A percentile compares a stretch with the other conserved stretches of the same genome.
Evolutionary conservation across 768 basidiomycete species (phyloP).

Genomic region (Boletus patriciae): DNA sequence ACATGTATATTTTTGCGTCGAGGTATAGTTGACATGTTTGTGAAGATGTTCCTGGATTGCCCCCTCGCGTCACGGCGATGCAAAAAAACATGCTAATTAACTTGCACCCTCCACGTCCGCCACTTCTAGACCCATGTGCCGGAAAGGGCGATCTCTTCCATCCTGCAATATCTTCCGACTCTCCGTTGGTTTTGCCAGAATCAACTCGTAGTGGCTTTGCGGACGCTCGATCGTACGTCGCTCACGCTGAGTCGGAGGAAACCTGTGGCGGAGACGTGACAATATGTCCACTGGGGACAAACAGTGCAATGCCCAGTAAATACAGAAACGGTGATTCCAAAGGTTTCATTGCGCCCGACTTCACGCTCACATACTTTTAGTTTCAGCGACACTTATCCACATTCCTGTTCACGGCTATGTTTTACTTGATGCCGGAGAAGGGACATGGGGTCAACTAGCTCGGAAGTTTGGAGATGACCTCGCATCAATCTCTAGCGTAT

Average conservation of each 20-base stretch:
- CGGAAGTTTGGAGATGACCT: slow-evolving; percentile 67
- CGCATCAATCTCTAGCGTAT: slow-evolving; percentile 40
- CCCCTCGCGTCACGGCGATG: slow-evolving; percentile 46
- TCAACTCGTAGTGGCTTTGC: slow-evolving; percentile 41
- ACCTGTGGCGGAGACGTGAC: slow-evolving; percentile 59
- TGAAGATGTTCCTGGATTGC: slow-evolving; percentile 43
- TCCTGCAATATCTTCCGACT: slow-evolving; percentile 17
- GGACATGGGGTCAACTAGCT: slow-evolving; percentile 85
- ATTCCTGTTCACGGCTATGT: slow-evolving; percentile 73
- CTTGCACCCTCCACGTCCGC: slow-evolving; percentile 49
- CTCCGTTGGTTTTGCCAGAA: slow-evolving; percentile 23
- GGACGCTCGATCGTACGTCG: slow-evolving; percentile 31
- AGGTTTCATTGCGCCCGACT: not conserved
- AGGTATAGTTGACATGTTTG: slow-evolving; percentile 7
- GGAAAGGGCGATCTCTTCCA: slow-evolving; percentile 34
- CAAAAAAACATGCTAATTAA: slow-evolving; percentile 40
- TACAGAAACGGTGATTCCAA: slow-evolving; percentile 75
- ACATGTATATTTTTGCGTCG: not conserved
- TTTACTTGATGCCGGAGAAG: slow-evolving; percentile 90
- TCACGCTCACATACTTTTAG: slow-evolving; percentile 36
- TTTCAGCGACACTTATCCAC: slow-evolving; percentile 72
- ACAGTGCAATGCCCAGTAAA: slow-evolving; percentile 80
- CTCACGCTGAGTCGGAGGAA: not conserved
- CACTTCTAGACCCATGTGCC: slow-evolving; percentile 34
- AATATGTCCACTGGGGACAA: slow-evolving; percentile 83